Evolutionary conservation across 2,329 filamentous ascomycete genomes (phyloP), one percentile per base, ranked within the genome.

Genomic region (Xenoacremonium recifei): DNA sequence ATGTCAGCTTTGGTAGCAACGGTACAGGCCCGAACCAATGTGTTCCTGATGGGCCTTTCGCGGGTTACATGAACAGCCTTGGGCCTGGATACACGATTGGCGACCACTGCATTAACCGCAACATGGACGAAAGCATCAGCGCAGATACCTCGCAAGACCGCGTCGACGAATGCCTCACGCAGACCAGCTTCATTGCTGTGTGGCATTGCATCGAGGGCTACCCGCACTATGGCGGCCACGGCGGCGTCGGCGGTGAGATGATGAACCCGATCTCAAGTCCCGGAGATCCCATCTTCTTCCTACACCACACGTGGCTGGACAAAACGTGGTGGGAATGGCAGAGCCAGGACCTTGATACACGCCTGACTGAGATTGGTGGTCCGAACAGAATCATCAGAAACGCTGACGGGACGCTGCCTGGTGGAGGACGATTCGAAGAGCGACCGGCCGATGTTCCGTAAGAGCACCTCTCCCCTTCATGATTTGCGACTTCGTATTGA

Each of bases 371-470:
- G 15, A 51, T 51, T 16, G 49, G 49, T 17, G 47, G 47, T 7
- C 63, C 60, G 57, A 69, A 72, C 31, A 29, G 44, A 5, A 23
- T 23, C 15, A 29, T 19, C 6, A 42, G 27, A 12, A 42, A 39
- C 35, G 11, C 23, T 9, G 23, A 27, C 23, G 23, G 23, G 9
- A 9, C 23, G 23, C 23, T 27, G 23, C 23, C 23, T 7, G 13
- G 7, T 9, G n/a, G n/a, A n/a, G n/a, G n/a, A n/a, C 23, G 23
- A 7, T 27, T 27, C 13, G 13, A 13, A 7, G 23, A 27, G 23
- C 23, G 23, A 13, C 23, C 23, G 13, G 7, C 23, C 7, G 23
- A 27, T 27, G 23, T 27, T 27, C 23, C 23, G 23, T 27, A 27
- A 27, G 23, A 9, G 23, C 7, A 7, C 7, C 23, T 27, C n/a